Evolutionary conservation across 1,284 basidiomycete species (phyloP).

Genomic region (Cutaneotrichosporon dermatis): DNA sequence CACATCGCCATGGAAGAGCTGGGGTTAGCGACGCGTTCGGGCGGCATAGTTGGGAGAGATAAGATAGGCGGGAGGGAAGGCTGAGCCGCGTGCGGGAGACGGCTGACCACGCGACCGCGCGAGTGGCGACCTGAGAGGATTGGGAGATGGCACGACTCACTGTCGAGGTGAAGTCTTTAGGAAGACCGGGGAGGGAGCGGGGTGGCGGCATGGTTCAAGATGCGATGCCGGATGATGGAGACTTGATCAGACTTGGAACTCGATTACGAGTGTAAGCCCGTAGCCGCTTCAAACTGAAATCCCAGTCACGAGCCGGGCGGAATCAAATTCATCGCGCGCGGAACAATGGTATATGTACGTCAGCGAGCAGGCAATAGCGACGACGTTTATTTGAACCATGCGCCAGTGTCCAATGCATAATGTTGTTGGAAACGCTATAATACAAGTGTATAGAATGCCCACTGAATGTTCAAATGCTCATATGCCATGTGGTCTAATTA

Average conservation of each 20-base stretch:
- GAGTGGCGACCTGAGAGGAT: no score
- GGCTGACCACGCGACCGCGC: no score
- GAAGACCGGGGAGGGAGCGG: constrained; percentile 35
- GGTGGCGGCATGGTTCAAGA: constrained; percentile 16
- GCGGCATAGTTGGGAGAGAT: not conserved
- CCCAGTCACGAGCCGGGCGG: no score
- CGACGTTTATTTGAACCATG: not conserved
- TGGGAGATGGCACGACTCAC: constrained; percentile 16
- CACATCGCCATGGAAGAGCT: constrained; percentile 36
- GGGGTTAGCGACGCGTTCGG: not conserved
- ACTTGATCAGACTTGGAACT: not conserved
- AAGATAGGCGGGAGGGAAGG: not conserved
- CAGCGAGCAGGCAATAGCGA: not conserved
- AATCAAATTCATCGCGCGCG: no score
- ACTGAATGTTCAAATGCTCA: no score
- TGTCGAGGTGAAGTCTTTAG: constrained; percentile 37
- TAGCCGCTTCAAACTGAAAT: no score
- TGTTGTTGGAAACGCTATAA: no score
- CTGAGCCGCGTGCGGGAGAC: no score
- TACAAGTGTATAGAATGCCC: not conserved
- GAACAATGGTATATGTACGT: no score
- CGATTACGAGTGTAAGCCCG: no score
- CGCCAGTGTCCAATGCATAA: no score
- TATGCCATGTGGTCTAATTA: not conserved
- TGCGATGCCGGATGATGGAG: not conserved